These are phyloP conservation scores for Mucor plumbeus DNA, from an alignment of 371 early-diverging fungal genomes.

Conservation along the genomic window DNA sequence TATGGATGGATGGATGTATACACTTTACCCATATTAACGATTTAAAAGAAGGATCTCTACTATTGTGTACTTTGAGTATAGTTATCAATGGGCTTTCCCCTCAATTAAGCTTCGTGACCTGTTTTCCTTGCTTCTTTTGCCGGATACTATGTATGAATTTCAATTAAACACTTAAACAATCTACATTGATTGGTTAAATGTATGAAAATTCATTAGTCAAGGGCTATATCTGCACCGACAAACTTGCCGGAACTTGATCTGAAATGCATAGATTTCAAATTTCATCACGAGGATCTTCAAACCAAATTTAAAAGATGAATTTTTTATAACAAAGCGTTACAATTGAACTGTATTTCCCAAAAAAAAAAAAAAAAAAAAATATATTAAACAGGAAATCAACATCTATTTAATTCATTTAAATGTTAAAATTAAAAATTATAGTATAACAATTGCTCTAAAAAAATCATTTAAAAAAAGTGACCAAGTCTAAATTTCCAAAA, in stretches of 20 bases:
- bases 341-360: no score
- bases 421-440: no score
- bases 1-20: constrained; percentile 41
- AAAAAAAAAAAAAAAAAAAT: no score
- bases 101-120: background rate
- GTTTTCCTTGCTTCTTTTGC: background rate
- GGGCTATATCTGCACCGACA: background rate
- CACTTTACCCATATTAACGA: constrained; percentile 40
- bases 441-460: no score
- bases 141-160: background rate
- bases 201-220: background rate
- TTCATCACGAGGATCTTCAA: background rate
- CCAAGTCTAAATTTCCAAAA: no score
- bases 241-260: background rate
- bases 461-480: no score
- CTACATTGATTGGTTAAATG: background rate
- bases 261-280: background rate
- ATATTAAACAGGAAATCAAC: no score
- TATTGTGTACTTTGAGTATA: constrained; percentile 7
- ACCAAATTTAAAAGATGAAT: no score
- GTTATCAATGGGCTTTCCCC: constrained; percentile 4
- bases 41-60: constrained; percentile 40
- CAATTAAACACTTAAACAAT: background rate
- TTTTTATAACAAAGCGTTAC: no score
- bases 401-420: no score